Evolutionary conservation across 2,329 filamentous ascomycete genomes (phyloP).

Genomic region (Aspergillus transmontanensis): DNA sequence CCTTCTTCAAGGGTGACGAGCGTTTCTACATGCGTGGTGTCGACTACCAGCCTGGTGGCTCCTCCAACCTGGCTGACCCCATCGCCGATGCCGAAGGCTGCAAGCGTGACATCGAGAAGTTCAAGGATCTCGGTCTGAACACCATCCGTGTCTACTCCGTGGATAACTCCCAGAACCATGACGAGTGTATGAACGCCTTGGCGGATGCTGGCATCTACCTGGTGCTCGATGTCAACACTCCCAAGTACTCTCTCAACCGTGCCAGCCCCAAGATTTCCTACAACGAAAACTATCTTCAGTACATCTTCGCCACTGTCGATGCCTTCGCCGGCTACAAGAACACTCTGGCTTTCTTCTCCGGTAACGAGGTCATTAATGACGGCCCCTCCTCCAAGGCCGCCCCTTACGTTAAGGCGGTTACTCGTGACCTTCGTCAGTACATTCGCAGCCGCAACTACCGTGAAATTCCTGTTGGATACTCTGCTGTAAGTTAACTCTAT

Average conservation of each 20-base stretch:
- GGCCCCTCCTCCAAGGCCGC: constrained; percentile 65
- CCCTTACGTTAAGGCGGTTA: constrained; percentile 76
- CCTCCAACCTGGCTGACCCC: constrained; percentile 68
- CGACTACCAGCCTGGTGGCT: constrained; percentile 69
- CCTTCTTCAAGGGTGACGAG: constrained; percentile 64
- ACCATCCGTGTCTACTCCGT: constrained; percentile 90
- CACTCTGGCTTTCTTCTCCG: constrained; percentile 83
- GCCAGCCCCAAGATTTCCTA: constrained; percentile 73
- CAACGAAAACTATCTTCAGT: constrained; percentile 82
- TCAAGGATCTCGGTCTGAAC: constrained; percentile 86
- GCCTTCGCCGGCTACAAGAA: constrained; percentile 81
- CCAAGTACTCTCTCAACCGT: constrained; percentile 85
- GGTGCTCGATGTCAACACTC: constrained; percentile 89
- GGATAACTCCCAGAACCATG: constrained; percentile 81
- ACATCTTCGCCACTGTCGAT: constrained; percentile 85
- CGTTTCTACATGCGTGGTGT: constrained; percentile 58
- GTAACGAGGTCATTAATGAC: constrained; percentile 79
- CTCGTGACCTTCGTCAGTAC: constrained; percentile 75
- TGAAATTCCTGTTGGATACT: constrained; percentile 73
- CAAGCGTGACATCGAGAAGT: constrained; percentile 77
- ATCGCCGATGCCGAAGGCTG: constrained; percentile 72
- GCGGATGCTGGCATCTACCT: constrained; percentile 88
- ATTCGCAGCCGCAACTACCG: constrained; percentile 65
- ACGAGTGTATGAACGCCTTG: constrained; percentile 80
- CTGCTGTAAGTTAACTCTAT: constrained; percentile 42